Evolutionary conservation across 2,329 filamentous ascomycete species (phyloP), one percentile per base, ranked within the genome.

Genomic region (Zopfia rhizophila): DNA sequence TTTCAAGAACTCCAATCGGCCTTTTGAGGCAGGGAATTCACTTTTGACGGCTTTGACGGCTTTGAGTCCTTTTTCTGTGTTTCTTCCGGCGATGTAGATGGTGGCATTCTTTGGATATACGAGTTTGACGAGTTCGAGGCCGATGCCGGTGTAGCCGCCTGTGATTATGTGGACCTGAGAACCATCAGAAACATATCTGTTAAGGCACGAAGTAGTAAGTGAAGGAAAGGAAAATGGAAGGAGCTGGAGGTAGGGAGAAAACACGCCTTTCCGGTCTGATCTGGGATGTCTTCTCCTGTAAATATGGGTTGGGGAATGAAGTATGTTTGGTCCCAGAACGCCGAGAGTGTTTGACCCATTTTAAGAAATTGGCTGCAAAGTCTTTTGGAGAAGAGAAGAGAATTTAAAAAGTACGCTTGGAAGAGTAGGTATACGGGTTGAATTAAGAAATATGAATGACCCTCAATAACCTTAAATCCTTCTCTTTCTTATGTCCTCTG

Each of bases 81-180:
- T 74, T 17, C 81, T 77, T 5, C 75, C 75, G 12, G 79, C 78
- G 19, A 81, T 61, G 61, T 82, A 83, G n/a, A 84, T 74, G 0
- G 69, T 80, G 24, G 75, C 80, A 43, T 80, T 78, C 19, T 73
- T 73, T 18, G 64, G 57, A 62, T 83, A 84, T 16, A 85, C 69
- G 10, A 84, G 74, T 32, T 73, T 73, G 35, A 69, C 69, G 13
- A 83, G 69, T 51, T 81, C 76, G 27, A 75, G 72, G 17, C 81
- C 81, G 12, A 82, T 69, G 29, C 75, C 75, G 1, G 72, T 55
- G 42, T 73, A 69, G 25, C 72, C 75, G 8, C 77, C 77, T 1
- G 66, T 83, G 16, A 84, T 74, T 48, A 84, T 38, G 43, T 37
- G 24, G 17, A 51, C 41, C 46, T 49, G 23, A 11, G 36, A 19